phyloP scores from a whole-genome alignment of 2,329 filamentous ascomycete species.

The Aureobasidium sp. region DNA sequence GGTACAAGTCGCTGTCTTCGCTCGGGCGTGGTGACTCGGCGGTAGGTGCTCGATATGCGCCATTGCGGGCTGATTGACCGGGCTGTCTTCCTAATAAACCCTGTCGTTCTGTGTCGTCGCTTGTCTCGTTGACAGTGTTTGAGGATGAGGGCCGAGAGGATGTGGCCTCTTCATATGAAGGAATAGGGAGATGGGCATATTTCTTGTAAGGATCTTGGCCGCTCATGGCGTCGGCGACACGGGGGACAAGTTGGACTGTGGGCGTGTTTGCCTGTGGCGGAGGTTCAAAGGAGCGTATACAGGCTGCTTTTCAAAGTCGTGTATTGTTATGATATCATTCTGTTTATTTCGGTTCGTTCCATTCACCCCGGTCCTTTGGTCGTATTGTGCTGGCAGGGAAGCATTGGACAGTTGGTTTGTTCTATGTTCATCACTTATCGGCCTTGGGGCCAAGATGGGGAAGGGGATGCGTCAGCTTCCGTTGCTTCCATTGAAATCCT shows the following conservation, averaged over 20 bases:
- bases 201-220: slow-evolving; percentile 9
- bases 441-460: slow-evolving; percentile 10
- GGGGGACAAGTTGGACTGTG: background rate
- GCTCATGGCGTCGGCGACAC: slow-evolving; percentile 7
- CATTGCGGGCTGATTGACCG: slow-evolving; percentile 22
- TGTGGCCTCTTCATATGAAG: slow-evolving; percentile 74
- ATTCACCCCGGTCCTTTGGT: background rate
- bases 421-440: background rate
- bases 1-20: slow-evolving; percentile 43
- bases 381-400: background rate
- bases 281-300: background rate
- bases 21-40: slow-evolving; percentile 69
- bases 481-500: background rate
- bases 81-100: slow-evolving; percentile 51
- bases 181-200: slow-evolving; percentile 55
- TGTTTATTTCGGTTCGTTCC: background rate
- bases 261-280: background rate
- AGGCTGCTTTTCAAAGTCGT: background rate
- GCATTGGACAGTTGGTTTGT: slow-evolving; percentile 1
- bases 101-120: slow-evolving; percentile 67
- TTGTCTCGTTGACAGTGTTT: slow-evolving; percentile 48
- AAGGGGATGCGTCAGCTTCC: slow-evolving; percentile 7
- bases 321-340: slow-evolving; percentile 16
- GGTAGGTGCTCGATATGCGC: slow-evolving; percentile 68
- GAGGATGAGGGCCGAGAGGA: slow-evolving; percentile 45